Conservation (phyloP, 2,329 filamentous ascomycete species). For the Tolypocladium guangdongense region DNA sequence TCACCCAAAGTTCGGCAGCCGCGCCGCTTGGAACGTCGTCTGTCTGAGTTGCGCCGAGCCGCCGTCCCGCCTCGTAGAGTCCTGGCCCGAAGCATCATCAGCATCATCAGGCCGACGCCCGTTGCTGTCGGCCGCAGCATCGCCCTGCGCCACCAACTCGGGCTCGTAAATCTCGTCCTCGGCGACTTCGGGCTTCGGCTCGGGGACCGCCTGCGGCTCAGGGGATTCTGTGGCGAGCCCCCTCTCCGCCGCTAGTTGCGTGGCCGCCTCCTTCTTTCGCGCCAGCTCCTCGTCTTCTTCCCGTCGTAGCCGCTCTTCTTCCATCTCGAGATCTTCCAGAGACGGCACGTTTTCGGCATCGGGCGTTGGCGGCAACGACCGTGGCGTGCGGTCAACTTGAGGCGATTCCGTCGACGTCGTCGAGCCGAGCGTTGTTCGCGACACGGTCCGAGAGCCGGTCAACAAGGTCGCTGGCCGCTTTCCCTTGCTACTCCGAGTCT, state of each 20-base stretch:
- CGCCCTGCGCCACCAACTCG: neutral
- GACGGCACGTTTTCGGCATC: slow-evolving; percentile 31
- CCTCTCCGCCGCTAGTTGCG: slow-evolving; percentile 36
- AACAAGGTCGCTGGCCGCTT: slow-evolving; percentile 34
- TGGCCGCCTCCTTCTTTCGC: slow-evolving; percentile 40
- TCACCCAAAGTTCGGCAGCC: slow-evolving; percentile 44
- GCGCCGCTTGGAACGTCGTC: slow-evolving; percentile 44
- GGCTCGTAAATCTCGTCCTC: slow-evolving; percentile 18
- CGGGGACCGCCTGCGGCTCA: slow-evolving; percentile 3
- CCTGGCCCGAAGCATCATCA: neutral
- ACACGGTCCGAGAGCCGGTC: slow-evolving; percentile 38
- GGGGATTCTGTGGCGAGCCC: slow-evolving; percentile 26
- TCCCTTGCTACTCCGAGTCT: slow-evolving; percentile 46
- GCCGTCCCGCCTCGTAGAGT: neutral
- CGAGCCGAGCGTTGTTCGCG: slow-evolving; percentile 47
- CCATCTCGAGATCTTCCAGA: slow-evolving; percentile 39
- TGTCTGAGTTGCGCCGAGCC: neutral
- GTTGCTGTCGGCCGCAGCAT: neutral
- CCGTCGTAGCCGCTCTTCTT: slow-evolving; percentile 38
- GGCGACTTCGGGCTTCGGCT: slow-evolving; percentile 16
- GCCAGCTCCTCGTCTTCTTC: slow-evolving; percentile 44
- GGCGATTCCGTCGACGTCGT: slow-evolving; percentile 23
- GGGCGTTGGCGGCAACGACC: slow-evolving; percentile 21
- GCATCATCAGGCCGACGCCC: neutral
- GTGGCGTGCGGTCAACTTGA: slow-evolving; percentile 12